Percentiles rank a stretch among this genome's conserved stretches.
Evolutionary conservation across 2,329 filamentous ascomycete species (phyloP).

Genomic region (Talaromyces sp.): DNA sequence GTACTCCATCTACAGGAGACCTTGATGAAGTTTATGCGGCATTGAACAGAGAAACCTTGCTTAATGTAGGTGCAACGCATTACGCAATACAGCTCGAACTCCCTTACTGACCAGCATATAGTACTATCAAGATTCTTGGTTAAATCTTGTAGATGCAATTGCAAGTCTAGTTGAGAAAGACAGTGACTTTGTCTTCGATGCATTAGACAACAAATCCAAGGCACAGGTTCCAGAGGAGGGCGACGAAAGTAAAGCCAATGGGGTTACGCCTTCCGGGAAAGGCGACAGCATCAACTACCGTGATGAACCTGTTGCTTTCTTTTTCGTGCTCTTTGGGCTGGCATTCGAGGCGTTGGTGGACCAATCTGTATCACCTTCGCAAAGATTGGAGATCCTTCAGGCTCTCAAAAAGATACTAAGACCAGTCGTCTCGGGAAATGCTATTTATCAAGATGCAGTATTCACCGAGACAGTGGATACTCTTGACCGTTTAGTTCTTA

Average conservation of each 20-base stretch:
- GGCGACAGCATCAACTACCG: slow-evolving; percentile 89
- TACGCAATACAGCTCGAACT: not conserved
- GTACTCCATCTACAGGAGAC: slow-evolving; percentile 75
- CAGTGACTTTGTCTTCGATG: slow-evolving; percentile 95
- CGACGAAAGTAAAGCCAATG: slow-evolving; percentile 17
- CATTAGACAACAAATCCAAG: slow-evolving; percentile 72
- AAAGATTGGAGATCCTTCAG: slow-evolving; percentile 81
- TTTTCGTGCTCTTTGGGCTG: slow-evolving; percentile 95
- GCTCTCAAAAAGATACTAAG: slow-evolving; percentile 93
- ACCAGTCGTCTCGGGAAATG: slow-evolving; percentile 89
- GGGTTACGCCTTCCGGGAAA: slow-evolving; percentile 44
- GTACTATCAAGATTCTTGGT: slow-evolving; percentile 97
- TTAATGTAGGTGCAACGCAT: slow-evolving; percentile 52
- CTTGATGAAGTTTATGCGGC: slow-evolving; percentile 93
- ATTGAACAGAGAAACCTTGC: slow-evolving; percentile 83
- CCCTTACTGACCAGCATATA: slow-evolving; percentile 23
- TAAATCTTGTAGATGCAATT: slow-evolving; percentile 94
- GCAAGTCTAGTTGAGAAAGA: slow-evolving; percentile 96
- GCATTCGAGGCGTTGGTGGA: slow-evolving; percentile 93
- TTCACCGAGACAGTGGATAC: slow-evolving; percentile 97
- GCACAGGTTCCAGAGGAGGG: slow-evolving; percentile 24
- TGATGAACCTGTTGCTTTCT: slow-evolving; percentile 96
- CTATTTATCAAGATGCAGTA: slow-evolving; percentile 91
- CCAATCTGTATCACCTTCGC: slow-evolving; percentile 66
- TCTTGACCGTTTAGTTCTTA: slow-evolving; percentile 84